These are phyloP conservation scores for Sanguinoderma infundibulare DNA, from an alignment of 1,284 basidiomycete genomes.

Conservation along the genomic window DNA sequence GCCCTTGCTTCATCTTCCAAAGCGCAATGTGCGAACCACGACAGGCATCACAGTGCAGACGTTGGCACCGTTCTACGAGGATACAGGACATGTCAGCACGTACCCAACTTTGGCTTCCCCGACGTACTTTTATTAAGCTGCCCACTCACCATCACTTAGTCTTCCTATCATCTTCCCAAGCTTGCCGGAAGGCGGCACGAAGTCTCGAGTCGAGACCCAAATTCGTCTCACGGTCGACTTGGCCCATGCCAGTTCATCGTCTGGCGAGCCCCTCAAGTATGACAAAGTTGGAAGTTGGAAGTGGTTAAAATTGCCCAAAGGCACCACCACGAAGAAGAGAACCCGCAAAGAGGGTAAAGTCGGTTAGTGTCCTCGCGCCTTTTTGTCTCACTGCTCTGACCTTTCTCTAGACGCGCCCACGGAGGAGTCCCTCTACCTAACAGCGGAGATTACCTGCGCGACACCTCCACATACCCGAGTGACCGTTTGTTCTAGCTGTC, in stretches of 20 bases:
- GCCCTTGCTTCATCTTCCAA: neutral
- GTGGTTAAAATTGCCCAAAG: constrained; percentile 78
- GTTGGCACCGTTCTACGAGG: neutral
- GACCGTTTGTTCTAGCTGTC: constrained; percentile 83
- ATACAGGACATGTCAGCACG: neutral
- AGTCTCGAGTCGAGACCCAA: constrained; percentile 94
- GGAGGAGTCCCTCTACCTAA: constrained; percentile 74
- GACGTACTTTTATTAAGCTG: too few species aligned
- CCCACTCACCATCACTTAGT: constrained; percentile 39
- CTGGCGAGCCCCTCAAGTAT: constrained; percentile 62
- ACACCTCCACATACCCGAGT: constrained; percentile 81
- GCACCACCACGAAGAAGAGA: constrained; percentile 82
- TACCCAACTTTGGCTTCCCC: neutral
- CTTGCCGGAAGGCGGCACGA: constrained; percentile 85
- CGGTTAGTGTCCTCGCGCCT: constrained; percentile 47
- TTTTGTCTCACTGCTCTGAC: constrained; percentile 21
- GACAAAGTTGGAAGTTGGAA: constrained; percentile 84
- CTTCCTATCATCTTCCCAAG: constrained; percentile 83
- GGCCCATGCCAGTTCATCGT: constrained; percentile 65
- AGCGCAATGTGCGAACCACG: neutral
- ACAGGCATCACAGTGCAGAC: neutral
- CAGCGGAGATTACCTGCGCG: constrained; percentile 71
- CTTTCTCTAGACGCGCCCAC: constrained; percentile 63
- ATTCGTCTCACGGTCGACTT: constrained; percentile 82
- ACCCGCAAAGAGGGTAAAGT: constrained; percentile 88